Conservation (phyloP, 306 rosid species). For the Urtica urens region DNA sequence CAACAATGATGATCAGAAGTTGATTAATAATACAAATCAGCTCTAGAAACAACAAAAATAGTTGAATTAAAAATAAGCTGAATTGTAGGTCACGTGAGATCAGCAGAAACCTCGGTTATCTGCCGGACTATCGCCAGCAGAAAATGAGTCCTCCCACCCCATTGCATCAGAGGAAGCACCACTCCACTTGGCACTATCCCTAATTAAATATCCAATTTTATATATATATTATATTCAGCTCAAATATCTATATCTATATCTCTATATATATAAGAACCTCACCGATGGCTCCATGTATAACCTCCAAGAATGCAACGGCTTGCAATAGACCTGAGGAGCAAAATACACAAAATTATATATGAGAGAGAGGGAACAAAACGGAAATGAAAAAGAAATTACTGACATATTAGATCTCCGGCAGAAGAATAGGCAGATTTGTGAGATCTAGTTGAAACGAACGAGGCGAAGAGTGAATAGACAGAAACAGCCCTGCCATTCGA, state of each 20-base stretch:
- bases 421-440: slow-evolving; percentile 45
- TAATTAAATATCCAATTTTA: too few species aligned
- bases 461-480: slow-evolving; percentile 28
- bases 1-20: slow-evolving; percentile 7
- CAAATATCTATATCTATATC: too few species aligned
- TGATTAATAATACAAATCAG: slow-evolving; percentile 1
- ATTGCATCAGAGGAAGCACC: slow-evolving; percentile 80
- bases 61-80: background rate
- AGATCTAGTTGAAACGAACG: slow-evolving; percentile 32
- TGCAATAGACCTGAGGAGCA: slow-evolving; percentile 75
- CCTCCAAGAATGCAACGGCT: slow-evolving; percentile 73
- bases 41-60: background rate
- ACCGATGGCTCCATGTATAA: slow-evolving; percentile 80
- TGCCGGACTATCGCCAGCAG: slow-evolving; percentile 43
- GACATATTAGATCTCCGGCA: slow-evolving; percentile 52
- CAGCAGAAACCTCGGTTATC: slow-evolving; percentile 44
- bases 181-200: slow-evolving; percentile 88
- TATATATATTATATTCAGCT: too few species aligned
- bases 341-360: background rate
- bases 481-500: slow-evolving; percentile 43
- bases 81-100: background rate
- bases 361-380: background rate
- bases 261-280: too few species aligned
- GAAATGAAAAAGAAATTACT: slow-evolving; percentile 6
- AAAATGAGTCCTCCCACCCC: slow-evolving; percentile 84